Evolutionary conservation across 768 basidiomycete species (phyloP).

Genomic region (Xerocomus brunneocitrinus): DNA sequence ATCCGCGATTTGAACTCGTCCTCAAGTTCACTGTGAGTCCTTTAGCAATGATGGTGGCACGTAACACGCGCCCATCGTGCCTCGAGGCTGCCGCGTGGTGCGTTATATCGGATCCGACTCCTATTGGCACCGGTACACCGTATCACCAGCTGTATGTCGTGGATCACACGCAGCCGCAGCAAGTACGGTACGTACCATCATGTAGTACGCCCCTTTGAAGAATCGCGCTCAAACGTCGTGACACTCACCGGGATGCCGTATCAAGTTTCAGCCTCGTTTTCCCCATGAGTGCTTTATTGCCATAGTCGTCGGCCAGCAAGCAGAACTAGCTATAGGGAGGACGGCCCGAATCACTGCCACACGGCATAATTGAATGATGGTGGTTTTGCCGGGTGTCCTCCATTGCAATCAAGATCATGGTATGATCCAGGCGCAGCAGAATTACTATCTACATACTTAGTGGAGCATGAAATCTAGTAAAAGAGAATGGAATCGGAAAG

Average conservation of each 20-base stretch:
- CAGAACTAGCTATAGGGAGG: not conserved
- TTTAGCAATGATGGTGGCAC: no score
- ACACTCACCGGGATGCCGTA: not conserved
- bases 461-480: not conserved
- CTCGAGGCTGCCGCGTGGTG: constrained; percentile 18
- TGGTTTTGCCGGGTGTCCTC: not conserved
- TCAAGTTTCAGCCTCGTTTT: not conserved
- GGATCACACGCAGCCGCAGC: not conserved
- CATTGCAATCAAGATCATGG: not conserved
- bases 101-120: not conserved
- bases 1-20: not conserved
- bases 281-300: not conserved
- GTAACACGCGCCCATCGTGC: not conserved
- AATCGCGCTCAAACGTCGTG: not conserved
- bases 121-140: not conserved
- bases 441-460: not conserved
- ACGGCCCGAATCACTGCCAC: not conserved
- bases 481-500: not conserved
- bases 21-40: no score
- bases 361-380: not conserved
- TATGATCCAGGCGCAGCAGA: not conserved
- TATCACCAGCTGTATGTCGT: not conserved
- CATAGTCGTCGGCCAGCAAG: not conserved
- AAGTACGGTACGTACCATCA: not conserved
- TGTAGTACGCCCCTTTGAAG: not conserved